Conservation (phyloP, 1,139 yeast species). For the Candida smagusa region DNA sequence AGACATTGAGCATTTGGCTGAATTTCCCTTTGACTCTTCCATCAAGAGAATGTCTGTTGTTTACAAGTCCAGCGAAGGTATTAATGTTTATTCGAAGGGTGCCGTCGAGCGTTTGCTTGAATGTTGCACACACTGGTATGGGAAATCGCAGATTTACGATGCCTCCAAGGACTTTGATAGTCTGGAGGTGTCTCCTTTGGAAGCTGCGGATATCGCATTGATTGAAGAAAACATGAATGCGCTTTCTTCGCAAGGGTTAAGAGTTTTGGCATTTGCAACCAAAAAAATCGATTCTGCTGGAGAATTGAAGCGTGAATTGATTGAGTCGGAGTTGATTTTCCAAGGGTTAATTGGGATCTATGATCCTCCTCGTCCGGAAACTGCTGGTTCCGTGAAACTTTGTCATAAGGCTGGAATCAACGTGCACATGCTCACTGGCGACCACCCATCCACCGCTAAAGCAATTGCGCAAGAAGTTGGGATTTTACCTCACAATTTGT, state of each 20-base stretch:
- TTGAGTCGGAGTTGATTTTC: constrained; percentile 37
- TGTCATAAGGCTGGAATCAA: constrained; percentile 53
- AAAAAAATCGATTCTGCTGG: constrained; percentile 10
- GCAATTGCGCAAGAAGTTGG: constrained; percentile 54
- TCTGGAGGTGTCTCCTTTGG: constrained; percentile 15
- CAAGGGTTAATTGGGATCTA: constrained; percentile 51
- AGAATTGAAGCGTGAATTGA: constrained; percentile 16
- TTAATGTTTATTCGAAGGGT: constrained; percentile 44
- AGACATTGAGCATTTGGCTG: constrained; percentile 22
- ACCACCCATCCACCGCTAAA: constrained; percentile 51
- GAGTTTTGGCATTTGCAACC: constrained; percentile 46
- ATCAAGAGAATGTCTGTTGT: constrained; percentile 48
- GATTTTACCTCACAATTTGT: constrained; percentile 41
- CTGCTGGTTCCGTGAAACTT: constrained; percentile 38
- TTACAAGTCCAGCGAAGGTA: constrained; percentile 20
- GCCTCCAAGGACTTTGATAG: constrained; percentile 13
- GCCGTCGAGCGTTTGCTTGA: constrained; percentile 50
- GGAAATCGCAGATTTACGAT: constrained; percentile 18
- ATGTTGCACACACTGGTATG: constrained; percentile 34
- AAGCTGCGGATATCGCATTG: constrained; percentile 20
- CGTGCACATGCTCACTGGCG: constrained; percentile 55
- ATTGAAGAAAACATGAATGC: constrained; percentile 33
- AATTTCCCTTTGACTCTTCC: constrained; percentile 35
- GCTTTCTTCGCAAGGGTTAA: constrained; percentile 39
- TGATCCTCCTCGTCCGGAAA: constrained; percentile 56